A percentile compares a stretch with the other conserved stretches of the same genome.
These are phyloP conservation scores for Medicago arabica DNA, from an alignment of 306 rosid genomes.

Conservation along the genomic window DNA sequence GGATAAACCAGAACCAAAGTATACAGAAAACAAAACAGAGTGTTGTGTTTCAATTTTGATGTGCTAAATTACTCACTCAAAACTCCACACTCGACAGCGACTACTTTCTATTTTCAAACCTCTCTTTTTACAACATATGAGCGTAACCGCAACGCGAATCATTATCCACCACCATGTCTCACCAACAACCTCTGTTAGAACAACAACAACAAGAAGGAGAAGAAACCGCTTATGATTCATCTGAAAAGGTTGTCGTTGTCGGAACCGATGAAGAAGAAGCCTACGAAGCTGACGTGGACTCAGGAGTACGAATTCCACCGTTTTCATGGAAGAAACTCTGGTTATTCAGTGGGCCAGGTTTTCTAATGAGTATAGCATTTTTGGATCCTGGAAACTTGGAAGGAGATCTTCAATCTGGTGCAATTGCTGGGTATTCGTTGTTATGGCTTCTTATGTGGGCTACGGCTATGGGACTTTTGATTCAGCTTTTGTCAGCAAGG, in stretches of 20 bases:
- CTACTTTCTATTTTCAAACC: not conserved
- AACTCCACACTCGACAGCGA: not conserved
- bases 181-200: conserved; percentile 57
- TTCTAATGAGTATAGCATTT: conserved; percentile 94
- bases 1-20: not conserved
- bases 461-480: conserved; percentile 84
- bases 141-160: conserved; percentile 20
- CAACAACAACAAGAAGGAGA: conserved; percentile 51
- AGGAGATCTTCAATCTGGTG: conserved; percentile 96
- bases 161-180: conserved; percentile 47
- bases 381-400: conserved; percentile 94
- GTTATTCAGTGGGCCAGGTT: conserved; percentile 96
- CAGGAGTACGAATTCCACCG: conserved; percentile 53
- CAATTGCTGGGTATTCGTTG: conserved; percentile 89
- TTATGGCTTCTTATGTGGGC: conserved; percentile 96
- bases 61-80: not conserved
- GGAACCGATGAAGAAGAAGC: conserved; percentile 54
- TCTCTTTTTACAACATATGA: not conserved
- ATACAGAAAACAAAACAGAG: not conserved
- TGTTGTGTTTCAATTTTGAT: not conserved
- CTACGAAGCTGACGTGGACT: conserved; percentile 42
- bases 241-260: conserved; percentile 66
- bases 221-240: conserved; percentile 72
- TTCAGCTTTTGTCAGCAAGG: conserved; percentile 87
- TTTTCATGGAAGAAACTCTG: conserved; percentile 97